Percentiles rank a stretch among this genome's conserved stretches.
phyloP scores from a whole-genome alignment of 352 stramenopile species.

The Globisporangium perplexum region DNA sequence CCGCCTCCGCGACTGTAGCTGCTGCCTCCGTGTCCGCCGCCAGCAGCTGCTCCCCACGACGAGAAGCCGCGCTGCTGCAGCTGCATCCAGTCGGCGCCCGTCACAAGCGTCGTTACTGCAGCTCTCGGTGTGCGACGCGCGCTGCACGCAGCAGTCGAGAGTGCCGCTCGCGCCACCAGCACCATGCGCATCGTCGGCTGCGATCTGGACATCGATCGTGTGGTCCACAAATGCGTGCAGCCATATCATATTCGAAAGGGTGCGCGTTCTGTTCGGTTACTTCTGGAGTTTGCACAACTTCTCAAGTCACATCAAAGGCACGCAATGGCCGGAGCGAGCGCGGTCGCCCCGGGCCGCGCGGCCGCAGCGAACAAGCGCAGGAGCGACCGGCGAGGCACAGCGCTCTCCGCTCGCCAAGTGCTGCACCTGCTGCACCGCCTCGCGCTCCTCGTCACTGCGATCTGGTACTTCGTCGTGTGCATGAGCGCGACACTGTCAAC shows the following conservation, averaged over 20 bases:
- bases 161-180: not conserved
- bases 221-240: too few species aligned
- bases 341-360: too few species aligned
- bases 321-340: too few species aligned
- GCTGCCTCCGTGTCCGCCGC: not conserved
- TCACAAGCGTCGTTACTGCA: not conserved
- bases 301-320: too few species aligned
- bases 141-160: not conserved
- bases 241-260: too few species aligned
- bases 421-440: conserved; percentile 1
- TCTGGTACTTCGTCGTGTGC: not conserved
- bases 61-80: conserved; percentile 1
- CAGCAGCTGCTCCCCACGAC: conserved; percentile 5
- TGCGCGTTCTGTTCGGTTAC: too few species aligned
- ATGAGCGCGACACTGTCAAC: not conserved
- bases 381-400: too few species aligned
- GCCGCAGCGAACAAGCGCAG: too few species aligned
- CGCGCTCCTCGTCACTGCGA: not conserved
- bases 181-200: not conserved
- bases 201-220: too few species aligned
- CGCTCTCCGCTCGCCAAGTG: not conserved
- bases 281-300: too few species aligned
- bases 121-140: not conserved
- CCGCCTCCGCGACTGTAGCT: not conserved
- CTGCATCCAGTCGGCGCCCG: not conserved